phyloP scores from a whole-genome alignment of 352 stramenopile genomes.

The Blastocystis sp. region DNA sequence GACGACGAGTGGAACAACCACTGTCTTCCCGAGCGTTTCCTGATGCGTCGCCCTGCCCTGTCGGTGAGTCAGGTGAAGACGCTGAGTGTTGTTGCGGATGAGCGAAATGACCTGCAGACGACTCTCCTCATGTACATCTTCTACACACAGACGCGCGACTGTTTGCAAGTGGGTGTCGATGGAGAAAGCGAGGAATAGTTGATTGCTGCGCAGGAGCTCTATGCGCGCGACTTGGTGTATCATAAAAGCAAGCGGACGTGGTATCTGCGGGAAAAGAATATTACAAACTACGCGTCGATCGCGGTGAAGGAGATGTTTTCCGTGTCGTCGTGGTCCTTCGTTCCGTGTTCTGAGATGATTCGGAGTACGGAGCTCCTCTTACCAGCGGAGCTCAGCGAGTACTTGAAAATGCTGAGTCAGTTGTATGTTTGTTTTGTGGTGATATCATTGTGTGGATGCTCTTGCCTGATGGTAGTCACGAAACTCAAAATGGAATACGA shows the following conservation, averaged over 20 bases:
- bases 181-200: neutral
- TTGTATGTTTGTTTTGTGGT: neutral
- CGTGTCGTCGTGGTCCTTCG: neutral
- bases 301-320: neutral
- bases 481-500: neutral
- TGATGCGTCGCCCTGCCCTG: neutral
- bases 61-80: neutral
- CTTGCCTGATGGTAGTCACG: no score
- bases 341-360: neutral
- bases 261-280: neutral
- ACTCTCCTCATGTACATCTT: slow-evolving; percentile 9
- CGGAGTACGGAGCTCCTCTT: neutral
- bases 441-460: no score
- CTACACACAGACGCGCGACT: slow-evolving; percentile 12
- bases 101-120: neutral
- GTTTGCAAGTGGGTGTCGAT: neutral
- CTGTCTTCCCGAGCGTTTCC: neutral
- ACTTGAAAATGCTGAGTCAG: neutral
- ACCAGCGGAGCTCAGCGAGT: neutral
- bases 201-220: slow-evolving; percentile 13
- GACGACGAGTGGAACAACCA: neutral
- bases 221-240: slow-evolving; percentile 1
- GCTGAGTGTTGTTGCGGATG: neutral
- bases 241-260: neutral
- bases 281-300: neutral